Base-by-base conservation (phyloP, 2,329 filamentous ascomycete species). In the Trichoderma sp. region DNA sequence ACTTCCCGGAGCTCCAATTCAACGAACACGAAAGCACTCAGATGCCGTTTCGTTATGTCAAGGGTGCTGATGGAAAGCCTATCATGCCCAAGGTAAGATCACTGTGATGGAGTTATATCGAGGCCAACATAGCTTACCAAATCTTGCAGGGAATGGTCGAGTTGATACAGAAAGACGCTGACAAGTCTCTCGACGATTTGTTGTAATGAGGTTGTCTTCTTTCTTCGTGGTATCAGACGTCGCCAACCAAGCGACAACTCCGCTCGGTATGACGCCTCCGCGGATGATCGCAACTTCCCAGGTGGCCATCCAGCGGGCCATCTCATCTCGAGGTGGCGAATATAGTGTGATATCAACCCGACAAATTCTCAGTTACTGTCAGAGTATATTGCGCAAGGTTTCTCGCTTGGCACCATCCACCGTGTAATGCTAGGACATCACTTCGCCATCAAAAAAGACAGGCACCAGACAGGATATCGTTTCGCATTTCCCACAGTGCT, bases 11-110 rank as follows among this genome's bases (percentile, higher is more conserved):
- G 74, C 85, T 99, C 74, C 89, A 89, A 74, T 90, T 98, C 76
- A 92, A 91, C 76, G 89, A 95, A 75, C 89, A 96, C 73, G 95
- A 99, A 79, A 95, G 91, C 76, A 97, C 93, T 0, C 85, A 97
- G 77, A 98, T 99, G 95, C 95, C 95, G 0, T 99, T 99, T 78
- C 91, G 95, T 70, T 99, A 99, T 75, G 93, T 99, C 58, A 89
- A 86, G 74, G 88, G 85, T 59, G 80, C 85, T 12, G 81, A 91
- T 64, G 92, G 90, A 51, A 82, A 91, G 70, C 92, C 93, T 1
- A 88, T 97, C 66, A 97, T 99, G 93, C 95, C 95, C 24, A 84
- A 91, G 80, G 93, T 97, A 78, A 79, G 83, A 75, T 60, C 12
- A 10, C 17, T 14, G 24, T 34, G 12, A 5, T 19, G 2, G n/a